Percentiles rank a stretch among this genome's conserved stretches.
Conservation (phyloP, 2,329 filamentous ascomycete species). For the Stachybotrys echinatus region DNA sequence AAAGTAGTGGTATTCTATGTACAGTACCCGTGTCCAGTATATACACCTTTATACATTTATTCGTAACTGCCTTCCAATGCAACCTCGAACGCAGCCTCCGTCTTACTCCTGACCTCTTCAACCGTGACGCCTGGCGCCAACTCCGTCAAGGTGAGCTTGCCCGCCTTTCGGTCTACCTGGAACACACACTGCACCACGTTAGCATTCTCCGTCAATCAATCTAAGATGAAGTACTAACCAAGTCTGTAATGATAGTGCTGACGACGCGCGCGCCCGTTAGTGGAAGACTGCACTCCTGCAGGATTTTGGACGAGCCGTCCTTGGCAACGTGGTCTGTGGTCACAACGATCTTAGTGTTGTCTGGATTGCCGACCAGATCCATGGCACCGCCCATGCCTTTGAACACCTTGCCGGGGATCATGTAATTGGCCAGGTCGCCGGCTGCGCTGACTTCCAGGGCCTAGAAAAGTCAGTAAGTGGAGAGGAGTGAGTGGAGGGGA, state of each 20-base stretch:
- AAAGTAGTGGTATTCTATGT: no score
- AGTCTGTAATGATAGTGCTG: slow-evolving; percentile 67
- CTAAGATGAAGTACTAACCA: slow-evolving; percentile 43
- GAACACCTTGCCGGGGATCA: slow-evolving; percentile 82
- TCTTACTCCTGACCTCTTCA: slow-evolving; percentile 65
- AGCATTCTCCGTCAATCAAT: slow-evolving; percentile 1
- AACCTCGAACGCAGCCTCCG: slow-evolving; percentile 61
- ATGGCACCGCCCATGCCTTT: slow-evolving; percentile 84
- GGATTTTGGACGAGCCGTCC: slow-evolving; percentile 62
- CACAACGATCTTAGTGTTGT: slow-evolving; percentile 67
- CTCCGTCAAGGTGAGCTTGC: slow-evolving; percentile 63
- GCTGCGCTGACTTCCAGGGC: slow-evolving; percentile 74
- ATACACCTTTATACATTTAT: no score
- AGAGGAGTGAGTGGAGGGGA: neutral
- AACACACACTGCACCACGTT: slow-evolving; percentile 54
- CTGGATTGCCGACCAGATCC: slow-evolving; percentile 67
- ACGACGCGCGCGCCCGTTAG: slow-evolving; percentile 63
- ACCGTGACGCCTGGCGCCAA: slow-evolving; percentile 63
- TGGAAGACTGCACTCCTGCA: slow-evolving; percentile 58
- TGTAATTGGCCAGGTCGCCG: slow-evolving; percentile 83
- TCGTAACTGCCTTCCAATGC: slow-evolving; percentile 44
- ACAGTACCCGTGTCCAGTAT: no score
- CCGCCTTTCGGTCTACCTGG: slow-evolving; percentile 58
- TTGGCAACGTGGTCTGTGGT: slow-evolving; percentile 67
- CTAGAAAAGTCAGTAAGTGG: slow-evolving; percentile 9